Evolutionary conservation across 345 rosid genomes (phyloP), one percentile per base, ranked within the genome.

Genomic region (Rhizophora mangle): DNA sequence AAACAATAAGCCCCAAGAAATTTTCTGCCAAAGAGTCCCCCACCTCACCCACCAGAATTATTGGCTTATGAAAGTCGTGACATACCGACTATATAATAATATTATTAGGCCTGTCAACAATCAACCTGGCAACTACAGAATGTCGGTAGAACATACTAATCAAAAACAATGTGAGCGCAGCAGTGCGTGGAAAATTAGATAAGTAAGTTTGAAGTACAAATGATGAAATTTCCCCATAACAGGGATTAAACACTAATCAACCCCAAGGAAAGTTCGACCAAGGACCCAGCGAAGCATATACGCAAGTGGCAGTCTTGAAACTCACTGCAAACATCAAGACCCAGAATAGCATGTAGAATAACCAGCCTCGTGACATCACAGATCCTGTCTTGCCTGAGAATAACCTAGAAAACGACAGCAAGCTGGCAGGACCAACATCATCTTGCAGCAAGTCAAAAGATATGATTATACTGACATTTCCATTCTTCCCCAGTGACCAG

Each of bases 401-500:
- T 63, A 52, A 34, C 69, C 73, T 79, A n/a, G 71, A 63, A 58
- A 60, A 43, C 0, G 83, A 63, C 51, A 67, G 72, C 59, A 46
- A 64, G 70, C 67, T 29, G 13, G 62, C n/a, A 32, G 71, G 67
- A 46, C 64, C 54, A 8, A 29, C 64, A 65, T 70, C 77, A 22
- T 55, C 83, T 70, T 82, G 88, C 13, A 81, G 76, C 74, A 84
- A 30, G 39, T 68, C 80, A 11, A 85, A 78, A n/a, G 94, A 87
- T 7, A 95, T 66, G 67, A 83, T 58, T 2, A 95, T 64, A 58
- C 83, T 84, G 80, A 85, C 76, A 64, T 81, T 73, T 66, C 81
- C 83, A 46, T 85, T 85, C 77, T 95, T 95, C 69, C 76, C 69
- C 34, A 80, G 65, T 36, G 90, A 85, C 96, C 89, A 85, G 69